phyloP scores from a whole-genome alignment of 164 flowering plant species.

The Stephania japonica region DNA sequence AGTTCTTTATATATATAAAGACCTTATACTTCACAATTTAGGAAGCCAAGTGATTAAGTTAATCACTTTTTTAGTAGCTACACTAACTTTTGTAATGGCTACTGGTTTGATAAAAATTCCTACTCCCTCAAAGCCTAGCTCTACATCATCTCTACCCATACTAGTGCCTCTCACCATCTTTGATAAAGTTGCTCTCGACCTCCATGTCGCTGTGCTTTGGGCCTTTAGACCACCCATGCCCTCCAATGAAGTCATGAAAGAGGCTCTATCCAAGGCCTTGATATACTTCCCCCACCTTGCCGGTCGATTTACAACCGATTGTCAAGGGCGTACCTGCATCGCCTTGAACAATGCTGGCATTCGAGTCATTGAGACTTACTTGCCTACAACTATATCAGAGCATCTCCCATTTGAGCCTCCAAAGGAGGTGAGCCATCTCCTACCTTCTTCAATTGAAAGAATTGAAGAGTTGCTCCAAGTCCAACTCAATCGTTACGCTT shows the following conservation, averaged over 20 bases:
- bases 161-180: conserved; percentile 21
- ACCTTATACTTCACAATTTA: no score
- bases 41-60: no score
- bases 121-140: neutral
- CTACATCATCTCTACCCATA: no score
- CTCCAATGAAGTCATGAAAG: conserved; percentile 17
- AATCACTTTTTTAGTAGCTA: no score
- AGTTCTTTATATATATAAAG: no score
- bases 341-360: conserved; percentile 14
- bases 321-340: conserved; percentile 4
- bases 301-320: conserved; percentile 12
- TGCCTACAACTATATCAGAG: conserved; percentile 5
- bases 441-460: conserved; percentile 15
- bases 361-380: conserved; percentile 12
- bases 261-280: conserved; percentile 16
- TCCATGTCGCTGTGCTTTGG: conserved; percentile 12
- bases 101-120: neutral
- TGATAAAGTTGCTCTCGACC: conserved; percentile 22
- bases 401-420: conserved; percentile 17
- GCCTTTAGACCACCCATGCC: conserved; percentile 20
- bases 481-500: conserved; percentile 20
- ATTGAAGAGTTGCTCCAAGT: conserved; percentile 13
- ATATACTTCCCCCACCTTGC: conserved; percentile 17
- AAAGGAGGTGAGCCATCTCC: conserved; percentile 10
- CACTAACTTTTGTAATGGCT: no score